Base-by-base conservation (phyloP, 345 rosid genomes). In the Garcia nutans region DNA sequence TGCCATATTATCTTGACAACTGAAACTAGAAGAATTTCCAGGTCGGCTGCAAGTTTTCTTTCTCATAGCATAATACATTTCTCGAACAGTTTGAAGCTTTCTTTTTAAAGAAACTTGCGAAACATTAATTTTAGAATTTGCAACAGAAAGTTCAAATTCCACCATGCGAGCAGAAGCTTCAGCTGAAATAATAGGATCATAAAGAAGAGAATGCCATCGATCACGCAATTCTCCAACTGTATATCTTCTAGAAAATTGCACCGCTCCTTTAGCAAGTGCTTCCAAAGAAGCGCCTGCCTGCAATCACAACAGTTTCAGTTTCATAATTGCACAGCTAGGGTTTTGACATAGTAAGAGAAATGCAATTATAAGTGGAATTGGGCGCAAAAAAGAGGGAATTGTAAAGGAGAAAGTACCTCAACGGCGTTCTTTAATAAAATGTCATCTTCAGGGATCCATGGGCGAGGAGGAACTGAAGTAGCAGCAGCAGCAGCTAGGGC, bases 201-300 rank as follows among this genome's bases (percentile, higher is more conserved):
- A 96, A 22, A 93, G 92, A 20, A 96, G 89, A 74, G 95, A 86
- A 82, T 85, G 84, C 99, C 98, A 93, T 52, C 97, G 90, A 54
- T 92, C 93, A 70, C 84, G 89, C 70, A 96, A 82, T 82, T 96
- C 98, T 77, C 79, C 52, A 49, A 93, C 76, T 1, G 91, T 82
- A 82, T 85, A 92, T 79, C 82, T 88, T 64, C 88, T 85, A 10
- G 98, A 96, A 79, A 96, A 96, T 74, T 73, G 85, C 77, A 96
- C 98, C 5, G 97, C 99, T 16, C 99, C 98, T 86, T 91, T 93
- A 44, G 97, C 99, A 80, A 96, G 95, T 15, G 98, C 86, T 86
- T 96, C 97, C 85, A 96, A 89, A 78, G 95, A 96, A 80, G 98
- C 99, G 57, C 99, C 99, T 8, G 87, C 88, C 99, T 96, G 81